These are phyloP conservation scores for Hygrocybe coccinea DNA, from an alignment of 768 basidiomycete genomes.

Conservation along the genomic window DNA sequence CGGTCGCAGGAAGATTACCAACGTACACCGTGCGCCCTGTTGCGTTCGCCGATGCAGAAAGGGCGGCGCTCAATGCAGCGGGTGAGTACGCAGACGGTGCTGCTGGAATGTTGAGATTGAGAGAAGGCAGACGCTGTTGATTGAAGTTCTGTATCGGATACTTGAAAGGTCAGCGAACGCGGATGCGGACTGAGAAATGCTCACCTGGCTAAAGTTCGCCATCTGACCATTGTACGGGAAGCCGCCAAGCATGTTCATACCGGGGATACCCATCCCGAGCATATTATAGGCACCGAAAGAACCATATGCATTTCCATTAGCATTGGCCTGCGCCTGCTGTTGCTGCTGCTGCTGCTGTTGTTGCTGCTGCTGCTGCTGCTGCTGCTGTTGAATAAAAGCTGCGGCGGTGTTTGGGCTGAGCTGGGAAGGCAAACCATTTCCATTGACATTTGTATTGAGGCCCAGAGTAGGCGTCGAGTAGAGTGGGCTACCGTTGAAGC, in stretches of 20 bases:
- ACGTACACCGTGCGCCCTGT: constrained; percentile 93
- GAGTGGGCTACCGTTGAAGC: constrained; percentile 53
- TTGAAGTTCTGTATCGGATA: constrained; percentile 37
- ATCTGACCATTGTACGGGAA: constrained; percentile 72
- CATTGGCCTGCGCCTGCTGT: constrained; percentile 34
- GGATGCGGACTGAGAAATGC: neutral
- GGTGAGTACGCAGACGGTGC: constrained; percentile 75
- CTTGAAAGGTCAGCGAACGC: constrained; percentile 5
- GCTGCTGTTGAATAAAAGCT: constrained; percentile 47
- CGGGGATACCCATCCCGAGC: constrained; percentile 76
- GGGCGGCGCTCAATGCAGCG: constrained; percentile 67
- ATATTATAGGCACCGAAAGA: constrained; percentile 68
- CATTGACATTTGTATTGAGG: constrained; percentile 59
- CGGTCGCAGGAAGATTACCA: constrained; percentile 86
- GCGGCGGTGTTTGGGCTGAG: constrained; percentile 66
- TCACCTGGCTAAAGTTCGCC: constrained; percentile 25
- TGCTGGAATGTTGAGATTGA: constrained; percentile 63
- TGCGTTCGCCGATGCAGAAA: constrained; percentile 59
- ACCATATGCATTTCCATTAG: constrained; percentile 40
- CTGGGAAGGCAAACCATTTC: constrained; percentile 47
- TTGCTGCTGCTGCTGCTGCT: constrained; percentile 43
- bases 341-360: no score
- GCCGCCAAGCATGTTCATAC: constrained; percentile 64
- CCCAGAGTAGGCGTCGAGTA: constrained; percentile 70
- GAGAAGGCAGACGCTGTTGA: constrained; percentile 60